phyloP scores from a whole-genome alignment of 768 basidiomycete genomes.

The Naematelia encephala region DNA sequence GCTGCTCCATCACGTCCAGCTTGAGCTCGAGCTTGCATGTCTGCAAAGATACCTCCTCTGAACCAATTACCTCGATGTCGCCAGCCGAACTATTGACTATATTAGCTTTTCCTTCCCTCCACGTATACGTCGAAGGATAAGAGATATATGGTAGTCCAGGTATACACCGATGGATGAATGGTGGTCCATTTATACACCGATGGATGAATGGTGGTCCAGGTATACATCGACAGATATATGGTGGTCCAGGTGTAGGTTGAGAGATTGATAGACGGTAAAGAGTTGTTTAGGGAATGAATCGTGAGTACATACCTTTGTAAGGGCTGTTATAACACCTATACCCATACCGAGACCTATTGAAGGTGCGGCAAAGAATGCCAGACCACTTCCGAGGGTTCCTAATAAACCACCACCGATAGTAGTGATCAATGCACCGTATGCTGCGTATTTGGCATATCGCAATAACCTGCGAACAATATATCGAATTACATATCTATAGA shows the following conservation, averaged over 20 bases:
- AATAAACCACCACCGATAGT: slow-evolving; percentile 29
- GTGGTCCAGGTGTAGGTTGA: background rate
- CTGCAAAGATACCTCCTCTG: slow-evolving; percentile 27
- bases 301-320: slow-evolving; percentile 28
- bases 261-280: background rate
- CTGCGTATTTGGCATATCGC: slow-evolving; percentile 45
- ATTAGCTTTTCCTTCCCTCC: background rate
- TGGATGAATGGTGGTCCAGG: no score
- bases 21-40: slow-evolving; percentile 32
- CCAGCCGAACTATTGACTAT: slow-evolving; percentile 37
- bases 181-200: no score
- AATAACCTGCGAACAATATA: slow-evolving; percentile 33
- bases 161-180: no score
- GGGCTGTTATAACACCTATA: slow-evolving; percentile 35
- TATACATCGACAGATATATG: no score
- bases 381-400: slow-evolving; percentile 37
- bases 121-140: no score
- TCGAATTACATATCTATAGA: slow-evolving; percentile 35
- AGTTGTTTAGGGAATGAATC: background rate
- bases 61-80: slow-evolving; percentile 43
- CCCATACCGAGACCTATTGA: slow-evolving; percentile 34
- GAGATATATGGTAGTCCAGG: no score
- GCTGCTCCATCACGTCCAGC: slow-evolving; percentile 33
- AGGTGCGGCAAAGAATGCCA: slow-evolving; percentile 45
- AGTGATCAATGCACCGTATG: slow-evolving; percentile 31